phyloP scores from a whole-genome alignment of 441 rosid species.

The Biscutella laevigata region DNA sequence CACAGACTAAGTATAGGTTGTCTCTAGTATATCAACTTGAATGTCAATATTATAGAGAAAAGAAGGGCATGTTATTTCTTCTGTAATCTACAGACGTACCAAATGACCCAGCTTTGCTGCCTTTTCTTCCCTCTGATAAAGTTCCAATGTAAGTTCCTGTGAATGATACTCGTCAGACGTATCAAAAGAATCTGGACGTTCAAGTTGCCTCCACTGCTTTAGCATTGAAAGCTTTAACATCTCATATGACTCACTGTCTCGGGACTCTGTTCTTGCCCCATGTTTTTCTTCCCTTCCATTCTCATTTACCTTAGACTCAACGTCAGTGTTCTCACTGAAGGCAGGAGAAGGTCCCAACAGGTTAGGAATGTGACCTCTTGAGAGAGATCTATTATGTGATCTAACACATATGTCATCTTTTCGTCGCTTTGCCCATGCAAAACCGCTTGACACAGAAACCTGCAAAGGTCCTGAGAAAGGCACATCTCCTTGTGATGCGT shows the following conservation, averaged over 20 bases:
- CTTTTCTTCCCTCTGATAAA: slow-evolving; percentile 64
- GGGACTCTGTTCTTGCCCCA: slow-evolving; percentile 37
- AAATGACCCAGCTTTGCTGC: slow-evolving; percentile 50
- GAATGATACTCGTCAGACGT: slow-evolving; percentile 77
- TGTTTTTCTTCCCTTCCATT: slow-evolving; percentile 26
- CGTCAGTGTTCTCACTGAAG: slow-evolving; percentile 35
- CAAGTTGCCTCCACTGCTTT: slow-evolving; percentile 71
- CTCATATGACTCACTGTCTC: slow-evolving; percentile 56
- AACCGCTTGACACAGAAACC: slow-evolving; percentile 87
- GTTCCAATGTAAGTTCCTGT: slow-evolving; percentile 70
- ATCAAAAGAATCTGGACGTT: slow-evolving; percentile 81
- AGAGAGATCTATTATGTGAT: slow-evolving; percentile 55
- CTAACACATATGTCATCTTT: slow-evolving; percentile 43
- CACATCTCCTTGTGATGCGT: slow-evolving; percentile 74
- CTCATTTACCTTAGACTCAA: slow-evolving; percentile 43
- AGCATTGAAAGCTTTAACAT: slow-evolving; percentile 46
- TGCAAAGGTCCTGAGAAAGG: slow-evolving; percentile 84
- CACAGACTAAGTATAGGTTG: neutral
- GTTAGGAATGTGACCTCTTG: slow-evolving; percentile 53
- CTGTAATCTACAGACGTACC: slow-evolving; percentile 47
- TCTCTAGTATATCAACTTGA: neutral
- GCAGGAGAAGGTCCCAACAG: slow-evolving; percentile 41
- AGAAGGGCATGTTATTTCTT: slow-evolving; percentile 8
- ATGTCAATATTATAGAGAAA: neutral
- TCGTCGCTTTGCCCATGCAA: slow-evolving; percentile 82